Conservation (phyloP, 2,329 filamentous ascomycete genomes). For the Pseudonectria buxi region DNA sequence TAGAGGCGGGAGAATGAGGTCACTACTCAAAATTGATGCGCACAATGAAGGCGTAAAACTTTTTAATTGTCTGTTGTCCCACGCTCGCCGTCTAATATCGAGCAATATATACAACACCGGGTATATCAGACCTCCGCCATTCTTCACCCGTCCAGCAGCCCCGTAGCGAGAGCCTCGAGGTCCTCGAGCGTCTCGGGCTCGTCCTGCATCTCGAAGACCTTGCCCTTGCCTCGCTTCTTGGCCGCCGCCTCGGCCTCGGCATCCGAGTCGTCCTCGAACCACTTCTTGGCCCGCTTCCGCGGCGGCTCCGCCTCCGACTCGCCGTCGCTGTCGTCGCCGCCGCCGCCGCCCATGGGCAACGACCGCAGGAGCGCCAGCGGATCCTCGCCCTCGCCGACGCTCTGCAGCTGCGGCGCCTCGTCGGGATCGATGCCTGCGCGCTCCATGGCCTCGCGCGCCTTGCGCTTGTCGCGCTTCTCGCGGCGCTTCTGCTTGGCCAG, state of each 20-base stretch:
- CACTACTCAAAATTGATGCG: too few species aligned
- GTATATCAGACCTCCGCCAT: constrained; percentile 23
- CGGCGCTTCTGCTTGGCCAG: constrained; percentile 69
- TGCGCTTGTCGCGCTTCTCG: constrained; percentile 69
- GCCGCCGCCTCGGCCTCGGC: constrained; percentile 33
- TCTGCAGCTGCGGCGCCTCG: constrained; percentile 28
- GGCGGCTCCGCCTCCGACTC: constrained; percentile 38
- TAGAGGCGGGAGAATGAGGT: too few species aligned
- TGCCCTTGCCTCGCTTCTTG: constrained; percentile 39
- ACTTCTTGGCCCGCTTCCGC: constrained; percentile 62
- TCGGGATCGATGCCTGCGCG: constrained; percentile 20
- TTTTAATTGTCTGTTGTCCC: too few species aligned
- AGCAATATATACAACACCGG: too few species aligned
- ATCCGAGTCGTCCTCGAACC: constrained; percentile 68
- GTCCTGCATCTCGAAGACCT: constrained; percentile 54
- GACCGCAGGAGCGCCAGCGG: constrained; percentile 52
- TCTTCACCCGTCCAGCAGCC: constrained; percentile 50
- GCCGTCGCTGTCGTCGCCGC: constrained; percentile 25
- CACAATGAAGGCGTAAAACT: too few species aligned
- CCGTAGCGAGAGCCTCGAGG: constrained; percentile 67
- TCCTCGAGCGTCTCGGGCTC: constrained; percentile 76
- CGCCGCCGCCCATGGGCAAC: constrained; percentile 42
- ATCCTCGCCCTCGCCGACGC: constrained; percentile 41
- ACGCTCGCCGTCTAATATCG: too few species aligned
- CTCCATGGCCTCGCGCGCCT: constrained; percentile 52